Conservation (phyloP, 441 rosid species). For the Adansonia madagascariensis region DNA sequence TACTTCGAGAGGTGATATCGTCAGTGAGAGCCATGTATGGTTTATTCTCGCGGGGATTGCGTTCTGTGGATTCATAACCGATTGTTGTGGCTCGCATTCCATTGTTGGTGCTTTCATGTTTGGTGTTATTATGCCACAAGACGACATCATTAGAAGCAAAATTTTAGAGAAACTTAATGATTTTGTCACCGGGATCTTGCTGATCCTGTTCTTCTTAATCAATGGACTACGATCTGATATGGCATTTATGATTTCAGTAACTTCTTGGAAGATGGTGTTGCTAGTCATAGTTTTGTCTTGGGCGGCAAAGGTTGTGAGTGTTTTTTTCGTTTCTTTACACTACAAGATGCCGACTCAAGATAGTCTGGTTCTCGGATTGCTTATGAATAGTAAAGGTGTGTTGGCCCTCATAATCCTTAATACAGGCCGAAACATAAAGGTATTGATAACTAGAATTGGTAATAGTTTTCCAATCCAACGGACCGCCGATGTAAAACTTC, state of each 20-base stretch:
- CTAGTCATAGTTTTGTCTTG: constrained; percentile 30
- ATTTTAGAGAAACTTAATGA: constrained; percentile 54
- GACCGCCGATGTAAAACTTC: background rate
- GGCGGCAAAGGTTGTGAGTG: constrained; percentile 42
- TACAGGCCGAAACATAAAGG: constrained; percentile 52
- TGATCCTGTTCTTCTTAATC: constrained; percentile 55
- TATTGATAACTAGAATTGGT: constrained; percentile 2
- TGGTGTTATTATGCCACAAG: constrained; percentile 56
- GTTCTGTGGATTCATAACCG: constrained; percentile 49
- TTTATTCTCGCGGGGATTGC: constrained; percentile 48
- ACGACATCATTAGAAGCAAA: constrained; percentile 37
- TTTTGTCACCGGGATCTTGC: constrained; percentile 48
- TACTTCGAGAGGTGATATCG: constrained; percentile 45
- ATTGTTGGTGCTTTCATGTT: constrained; percentile 64
- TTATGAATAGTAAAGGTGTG: constrained; percentile 69
- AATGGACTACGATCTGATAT: constrained; percentile 49
- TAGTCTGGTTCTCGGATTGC: constrained; percentile 25
- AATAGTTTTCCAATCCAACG: background rate
- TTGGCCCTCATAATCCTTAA: constrained; percentile 52
- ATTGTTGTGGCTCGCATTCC: constrained; percentile 52
- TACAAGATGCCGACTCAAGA: constrained; percentile 37
- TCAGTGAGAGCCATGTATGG: constrained; percentile 50
- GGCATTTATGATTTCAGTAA: background rate
- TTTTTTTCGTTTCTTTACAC: constrained; percentile 37
- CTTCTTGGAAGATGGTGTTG: constrained; percentile 16